phyloP scores from a whole-genome alignment of 352 stramenopile species.

The Phytophthora multivora region DNA sequence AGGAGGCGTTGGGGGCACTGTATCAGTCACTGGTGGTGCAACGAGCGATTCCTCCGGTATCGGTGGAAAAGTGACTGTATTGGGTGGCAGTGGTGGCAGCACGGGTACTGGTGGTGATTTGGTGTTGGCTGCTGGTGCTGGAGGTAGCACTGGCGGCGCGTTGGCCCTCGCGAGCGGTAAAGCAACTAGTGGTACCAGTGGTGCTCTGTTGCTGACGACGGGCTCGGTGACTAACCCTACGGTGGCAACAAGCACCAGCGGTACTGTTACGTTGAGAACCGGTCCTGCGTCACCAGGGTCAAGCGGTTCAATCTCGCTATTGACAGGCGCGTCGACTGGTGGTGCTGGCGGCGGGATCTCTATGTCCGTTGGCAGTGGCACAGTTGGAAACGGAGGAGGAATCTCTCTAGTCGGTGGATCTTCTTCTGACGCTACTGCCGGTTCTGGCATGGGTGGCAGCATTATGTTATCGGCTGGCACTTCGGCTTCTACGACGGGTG shows the following conservation, averaged over 20 bases:
- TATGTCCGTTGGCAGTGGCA: slow-evolving; percentile 35
- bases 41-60: slow-evolving; percentile 11
- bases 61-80: slow-evolving; percentile 21
- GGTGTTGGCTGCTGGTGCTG: slow-evolving; percentile 17
- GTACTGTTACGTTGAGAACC: slow-evolving; percentile 36
- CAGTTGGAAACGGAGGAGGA: slow-evolving; percentile 30
- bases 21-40: slow-evolving; percentile 32
- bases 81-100: slow-evolving; percentile 16
- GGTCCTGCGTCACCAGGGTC: slow-evolving; percentile 26
- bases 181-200: slow-evolving; percentile 19
- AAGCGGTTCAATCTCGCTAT: slow-evolving; percentile 30
- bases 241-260: slow-evolving; percentile 26
- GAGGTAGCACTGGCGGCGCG: slow-evolving; percentile 30
- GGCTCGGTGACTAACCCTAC: slow-evolving; percentile 9
- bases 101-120: slow-evolving; percentile 18
- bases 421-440: slow-evolving; percentile 16
- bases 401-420: slow-evolving; percentile 28
- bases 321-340: slow-evolving; percentile 24
- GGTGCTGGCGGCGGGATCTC: slow-evolving; percentile 29
- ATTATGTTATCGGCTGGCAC: slow-evolving; percentile 42
- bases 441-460: slow-evolving; percentile 38
- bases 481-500: slow-evolving; percentile 42
- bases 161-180: slow-evolving; percentile 33
- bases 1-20: slow-evolving; percentile 32
- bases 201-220: slow-evolving; percentile 25